Base-by-base conservation (phyloP, 805 yeast species). In the Wickerhamomyces ciferrii region DNA sequence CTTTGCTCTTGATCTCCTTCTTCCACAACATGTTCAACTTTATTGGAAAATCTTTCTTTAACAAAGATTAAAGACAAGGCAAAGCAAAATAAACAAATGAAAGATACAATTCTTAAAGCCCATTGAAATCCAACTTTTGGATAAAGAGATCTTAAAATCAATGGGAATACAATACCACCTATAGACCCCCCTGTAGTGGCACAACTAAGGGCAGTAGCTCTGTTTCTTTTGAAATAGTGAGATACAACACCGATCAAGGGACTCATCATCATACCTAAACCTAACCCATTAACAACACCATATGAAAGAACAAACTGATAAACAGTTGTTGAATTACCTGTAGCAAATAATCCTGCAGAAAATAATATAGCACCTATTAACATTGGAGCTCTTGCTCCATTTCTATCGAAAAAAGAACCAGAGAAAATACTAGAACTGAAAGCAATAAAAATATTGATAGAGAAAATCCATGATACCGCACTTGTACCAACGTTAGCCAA, bases 391-490 rank as follows among this genome's bases (percentile, higher is more conserved):
- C 62, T 62, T 9, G 81, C 69, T 2, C 92, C 92, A 48, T 74
- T 72, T 44, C 77, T 63, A 59, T 85, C 92, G 56, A 84, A 85
- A 21, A 81, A 58, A 2, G 80, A 74, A 4, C 84, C 90, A n/a
- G 76, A 70, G 29, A 80, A 61, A 11, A 80, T 68, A 8, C 81
- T 77, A n/a, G 76, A 68, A n/a, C 73, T 60, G 49, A 75, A 78
- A 19, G 79, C 69, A 39, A 81, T 62, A 6, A 78, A 70, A 48
- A 78, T 58, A 56, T 75, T 81, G 21, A 83, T 66, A 8, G 89
- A 82, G 54, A 83, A 84, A 46, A 83, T 78, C 87, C 88, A 81
- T 2, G 86, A 74, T 3, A 77, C 69, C 1, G 84, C 71, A 1
- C 79, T 68, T 5, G 76, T 64, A 1, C 71, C 69, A 24, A 69